These are phyloP conservation scores for Phanerochaete carnosa DNA, from an alignment of 768 basidiomycete species.

Conservation along the genomic window DNA sequence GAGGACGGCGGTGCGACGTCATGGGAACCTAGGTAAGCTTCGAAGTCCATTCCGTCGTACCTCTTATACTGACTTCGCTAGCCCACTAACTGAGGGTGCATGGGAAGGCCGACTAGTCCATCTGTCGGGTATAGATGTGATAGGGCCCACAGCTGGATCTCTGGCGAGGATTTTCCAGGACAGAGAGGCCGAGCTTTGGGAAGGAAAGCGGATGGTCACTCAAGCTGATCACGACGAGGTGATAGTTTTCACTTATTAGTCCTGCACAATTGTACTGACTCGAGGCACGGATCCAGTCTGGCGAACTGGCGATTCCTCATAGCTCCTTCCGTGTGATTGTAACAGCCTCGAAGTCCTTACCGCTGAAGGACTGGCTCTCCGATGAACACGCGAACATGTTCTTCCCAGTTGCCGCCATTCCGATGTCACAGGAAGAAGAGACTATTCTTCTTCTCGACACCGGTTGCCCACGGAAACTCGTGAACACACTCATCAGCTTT, in stretches of 20 bases:
- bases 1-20: constrained; percentile 52
- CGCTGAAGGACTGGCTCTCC: constrained; percentile 67
- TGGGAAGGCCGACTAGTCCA: constrained; percentile 57
- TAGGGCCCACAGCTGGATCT: constrained; percentile 63
- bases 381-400: constrained; percentile 73
- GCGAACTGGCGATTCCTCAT: constrained; percentile 48
- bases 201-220: constrained; percentile 54
- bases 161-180: constrained; percentile 58
- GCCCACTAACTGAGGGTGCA: constrained; percentile 54
- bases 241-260: constrained; percentile 1
- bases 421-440: constrained; percentile 57
- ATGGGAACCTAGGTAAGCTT: constrained; percentile 53
- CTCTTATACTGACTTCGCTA: constrained; percentile 18
- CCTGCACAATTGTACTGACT: constrained; percentile 16
- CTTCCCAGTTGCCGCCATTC: constrained; percentile 56
- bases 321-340: constrained; percentile 59
- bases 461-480: constrained; percentile 38
- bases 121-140: constrained; percentile 59
- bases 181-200: constrained; percentile 64
- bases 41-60: neutral
- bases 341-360: constrained; percentile 60
- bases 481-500: constrained; percentile 45
- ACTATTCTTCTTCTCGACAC: constrained; percentile 43
- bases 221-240: constrained; percentile 47
- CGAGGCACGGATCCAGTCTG: constrained; percentile 4